phyloP scores from a whole-genome alignment of 352 stramenopile genomes.

The Peronospora belbahrii region DNA sequence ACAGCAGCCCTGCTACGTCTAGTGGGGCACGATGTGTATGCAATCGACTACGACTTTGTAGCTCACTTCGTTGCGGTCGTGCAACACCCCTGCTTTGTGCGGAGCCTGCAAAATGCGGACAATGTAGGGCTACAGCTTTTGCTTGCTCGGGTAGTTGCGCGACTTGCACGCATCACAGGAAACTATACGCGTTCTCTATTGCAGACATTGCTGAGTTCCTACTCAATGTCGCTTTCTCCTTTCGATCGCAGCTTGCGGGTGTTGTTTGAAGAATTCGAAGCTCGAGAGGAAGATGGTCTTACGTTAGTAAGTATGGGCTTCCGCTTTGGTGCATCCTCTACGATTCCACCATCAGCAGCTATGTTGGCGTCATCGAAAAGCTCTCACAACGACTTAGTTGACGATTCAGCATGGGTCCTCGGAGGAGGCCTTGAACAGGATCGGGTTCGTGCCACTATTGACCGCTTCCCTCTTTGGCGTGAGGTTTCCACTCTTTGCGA shows the following conservation, averaged over 20 bases:
- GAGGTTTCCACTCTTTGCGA: constrained; percentile 24
- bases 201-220: constrained; percentile 48
- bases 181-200: constrained; percentile 50
- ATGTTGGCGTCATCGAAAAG: constrained; percentile 28
- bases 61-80: constrained; percentile 31
- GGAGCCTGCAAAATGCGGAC: constrained; percentile 14
- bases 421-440: constrained; percentile 50
- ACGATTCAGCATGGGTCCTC: constrained; percentile 63
- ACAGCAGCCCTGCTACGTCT: constrained; percentile 29
- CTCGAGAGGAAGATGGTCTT: constrained; percentile 34
- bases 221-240: constrained; percentile 59
- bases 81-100: constrained; percentile 22
- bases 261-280: constrained; percentile 52
- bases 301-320: constrained; percentile 44
- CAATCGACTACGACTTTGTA: constrained; percentile 30
- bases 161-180: constrained; percentile 29
- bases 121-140: constrained; percentile 20
- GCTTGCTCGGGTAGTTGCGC: constrained; percentile 35
- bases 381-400: constrained; percentile 38
- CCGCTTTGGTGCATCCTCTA: constrained; percentile 55
- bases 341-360: constrained; percentile 18
- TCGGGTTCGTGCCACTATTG: constrained; percentile 63
- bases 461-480: constrained; percentile 57
- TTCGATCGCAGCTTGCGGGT: constrained; percentile 50
- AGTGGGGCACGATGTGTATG: constrained; percentile 8